These are phyloP conservation scores for Henckelia pumila DNA, from an alignment of 257 asterid species.

Conservation along the genomic window DNA sequence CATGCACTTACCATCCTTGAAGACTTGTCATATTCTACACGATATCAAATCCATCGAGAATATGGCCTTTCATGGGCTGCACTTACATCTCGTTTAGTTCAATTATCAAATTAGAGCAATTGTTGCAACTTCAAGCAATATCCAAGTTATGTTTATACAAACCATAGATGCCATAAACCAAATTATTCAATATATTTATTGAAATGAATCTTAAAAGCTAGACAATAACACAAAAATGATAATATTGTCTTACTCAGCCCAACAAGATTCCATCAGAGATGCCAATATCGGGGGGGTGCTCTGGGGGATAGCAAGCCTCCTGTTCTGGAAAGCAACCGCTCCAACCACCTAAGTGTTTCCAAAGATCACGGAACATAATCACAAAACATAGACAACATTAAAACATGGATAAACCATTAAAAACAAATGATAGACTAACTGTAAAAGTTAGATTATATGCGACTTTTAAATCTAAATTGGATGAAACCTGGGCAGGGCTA, in stretches of 20 bases:
- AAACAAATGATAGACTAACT: neutral
- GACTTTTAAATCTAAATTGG: neutral
- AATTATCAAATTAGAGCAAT: neutral
- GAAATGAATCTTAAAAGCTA: neutral
- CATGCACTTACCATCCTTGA: too few relatives aligned
- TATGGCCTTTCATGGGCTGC: too few relatives aligned
- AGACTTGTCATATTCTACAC: too few relatives aligned
- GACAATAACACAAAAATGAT: neutral
- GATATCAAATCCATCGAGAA: too few relatives aligned
- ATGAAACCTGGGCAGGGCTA: slow-evolving; percentile 82
- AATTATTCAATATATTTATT: neutral
- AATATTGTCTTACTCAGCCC: slow-evolving; percentile 77
- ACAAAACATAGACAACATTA: neutral
- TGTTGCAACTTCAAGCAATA: neutral
- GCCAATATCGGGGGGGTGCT: slow-evolving; percentile 60
- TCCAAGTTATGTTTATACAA: neutral
- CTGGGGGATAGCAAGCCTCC: slow-evolving; percentile 78
- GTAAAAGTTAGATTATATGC: neutral
- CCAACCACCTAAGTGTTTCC: slow-evolving; percentile 81
- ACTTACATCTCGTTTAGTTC: neutral
- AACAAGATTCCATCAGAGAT: slow-evolving; percentile 91
- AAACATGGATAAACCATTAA: neutral
- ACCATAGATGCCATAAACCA: neutral
- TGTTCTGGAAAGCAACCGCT: slow-evolving; percentile 93
- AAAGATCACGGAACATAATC: neutral